Evolutionary conservation across 768 basidiomycete genomes (phyloP).

Genomic region (Phylloporus scabripes): DNA sequence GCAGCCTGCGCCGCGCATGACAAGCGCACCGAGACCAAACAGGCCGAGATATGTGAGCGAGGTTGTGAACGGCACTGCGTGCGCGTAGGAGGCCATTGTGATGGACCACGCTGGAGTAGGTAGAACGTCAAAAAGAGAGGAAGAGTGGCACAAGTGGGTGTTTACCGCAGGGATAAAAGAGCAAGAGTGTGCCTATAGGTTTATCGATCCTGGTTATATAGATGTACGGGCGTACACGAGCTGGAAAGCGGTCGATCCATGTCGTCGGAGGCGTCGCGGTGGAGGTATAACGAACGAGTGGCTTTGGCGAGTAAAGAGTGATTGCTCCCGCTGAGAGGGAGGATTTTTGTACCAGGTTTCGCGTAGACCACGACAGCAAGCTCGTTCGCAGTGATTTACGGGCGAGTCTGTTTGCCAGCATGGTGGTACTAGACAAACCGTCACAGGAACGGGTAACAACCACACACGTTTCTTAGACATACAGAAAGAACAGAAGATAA

Average conservation of each 20-base stretch:
- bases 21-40: conserved; percentile 84
- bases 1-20: conserved; percentile 98
- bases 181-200: conserved; percentile 86
- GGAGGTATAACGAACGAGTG: conserved; percentile 15
- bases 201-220: conserved; percentile 90
- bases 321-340: neutral
- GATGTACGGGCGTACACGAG: conserved; percentile 66
- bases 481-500: conserved; percentile 11
- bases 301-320: neutral
- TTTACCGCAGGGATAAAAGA: conserved; percentile 91
- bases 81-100: conserved; percentile 88
- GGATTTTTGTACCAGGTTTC: neutral
- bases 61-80: conserved; percentile 56
- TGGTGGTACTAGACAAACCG: conserved; percentile 2
- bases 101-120: conserved; percentile 87
- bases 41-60: conserved; percentile 74
- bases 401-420: conserved; percentile 10
- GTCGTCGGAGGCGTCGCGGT: conserved; percentile 28
- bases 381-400: neutral
- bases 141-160: conserved; percentile 25
- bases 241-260: conserved; percentile 68
- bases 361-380: conserved; percentile 1
- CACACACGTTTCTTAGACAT: conserved; percentile 11
- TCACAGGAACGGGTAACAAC: conserved; percentile 6
- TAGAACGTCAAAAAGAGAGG: neutral